Base-by-base conservation (phyloP, 441 rosid species). In the Populus tomentosa region DNA sequence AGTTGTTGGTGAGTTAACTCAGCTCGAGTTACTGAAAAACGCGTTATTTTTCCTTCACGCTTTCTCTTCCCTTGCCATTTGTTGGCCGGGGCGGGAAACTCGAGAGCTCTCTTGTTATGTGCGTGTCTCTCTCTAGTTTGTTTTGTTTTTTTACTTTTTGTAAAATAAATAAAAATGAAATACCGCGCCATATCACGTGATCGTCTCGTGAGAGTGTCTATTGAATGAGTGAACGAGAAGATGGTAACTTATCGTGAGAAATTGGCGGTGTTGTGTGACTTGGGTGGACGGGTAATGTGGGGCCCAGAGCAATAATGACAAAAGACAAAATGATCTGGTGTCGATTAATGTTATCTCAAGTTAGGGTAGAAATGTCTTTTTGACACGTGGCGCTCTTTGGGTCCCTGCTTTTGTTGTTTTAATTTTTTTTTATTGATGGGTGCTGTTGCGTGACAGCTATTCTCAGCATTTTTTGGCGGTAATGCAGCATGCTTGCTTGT, bases 1-100 rank as follows among this genome's bases (percentile, higher is more conserved):
- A 76, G 95, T 91, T 50, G 90, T 87, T 33, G 95, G 95, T 91
- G 87, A 89, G 95, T 88, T 78, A 67, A 66, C 80, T 75, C 87
- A 77, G 72, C 69, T 76, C 82, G 85, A 84, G 77, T 85, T 73
- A 63, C 36, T 77, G 62, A n/a, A 20, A 3, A n/a, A 13, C 33
- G 53, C 75, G 50, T 14, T 26, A 13, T 30, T 30, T 46, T 20
- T 4, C 26, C 70, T 46, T 33, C 67, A 24, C 67, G 66, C 46
- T 75, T 73, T 69, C 35, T n/a, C 24, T 50, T 75, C 79, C 80
- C 81, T 85, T 53, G 74, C 81, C 83, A 40, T 40, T 40, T 67
- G 81, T 77, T 32, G 36, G 71, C 7, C 42, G 21, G 42, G 84
- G 82, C 84, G 81, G 85, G 85, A 74, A 79, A 67, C 50, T 71